phyloP scores from a whole-genome alignment of 2,329 filamentous ascomycete genomes.

The Pseudogymnoascus sp. region DNA sequence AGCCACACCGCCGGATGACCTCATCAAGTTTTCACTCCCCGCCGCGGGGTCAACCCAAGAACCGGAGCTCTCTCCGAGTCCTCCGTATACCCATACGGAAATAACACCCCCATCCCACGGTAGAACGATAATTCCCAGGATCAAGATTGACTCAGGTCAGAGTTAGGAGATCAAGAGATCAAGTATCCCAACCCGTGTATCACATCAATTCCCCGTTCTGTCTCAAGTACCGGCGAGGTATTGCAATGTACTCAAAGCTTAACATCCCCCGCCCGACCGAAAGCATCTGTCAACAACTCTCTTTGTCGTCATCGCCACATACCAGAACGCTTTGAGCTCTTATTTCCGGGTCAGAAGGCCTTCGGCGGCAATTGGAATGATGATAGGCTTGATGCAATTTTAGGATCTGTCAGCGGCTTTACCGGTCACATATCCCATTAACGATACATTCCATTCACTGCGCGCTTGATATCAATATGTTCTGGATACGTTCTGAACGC shows the following conservation, averaged over 20 bases:
- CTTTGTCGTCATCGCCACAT: neutral
- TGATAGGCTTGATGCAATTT: neutral
- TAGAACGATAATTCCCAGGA: neutral
- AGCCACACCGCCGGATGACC: conserved; percentile 3
- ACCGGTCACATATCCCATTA: neutral
- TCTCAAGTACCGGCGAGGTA: neutral
- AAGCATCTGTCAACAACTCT: neutral
- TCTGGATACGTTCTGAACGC: neutral
- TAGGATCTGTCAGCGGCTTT: neutral
- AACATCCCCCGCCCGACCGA: neutral
- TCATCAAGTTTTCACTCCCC: neutral
- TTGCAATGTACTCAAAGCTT: neutral
- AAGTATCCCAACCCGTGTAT: neutral
- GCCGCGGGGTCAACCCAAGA: neutral
- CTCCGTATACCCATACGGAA: neutral
- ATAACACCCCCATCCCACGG: neutral
- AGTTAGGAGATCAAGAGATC: neutral
- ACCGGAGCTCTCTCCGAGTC: neutral
- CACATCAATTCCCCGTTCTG: neutral
- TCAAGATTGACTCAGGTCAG: neutral
- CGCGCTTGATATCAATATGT: neutral
- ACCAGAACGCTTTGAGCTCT: neutral
- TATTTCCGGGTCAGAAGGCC: neutral
- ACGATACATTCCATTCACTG: neutral
- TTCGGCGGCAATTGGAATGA: neutral